Evolutionary conservation across 2,329 filamentous ascomycete genomes (phyloP).

Genomic region (Cladosporium phlei): DNA sequence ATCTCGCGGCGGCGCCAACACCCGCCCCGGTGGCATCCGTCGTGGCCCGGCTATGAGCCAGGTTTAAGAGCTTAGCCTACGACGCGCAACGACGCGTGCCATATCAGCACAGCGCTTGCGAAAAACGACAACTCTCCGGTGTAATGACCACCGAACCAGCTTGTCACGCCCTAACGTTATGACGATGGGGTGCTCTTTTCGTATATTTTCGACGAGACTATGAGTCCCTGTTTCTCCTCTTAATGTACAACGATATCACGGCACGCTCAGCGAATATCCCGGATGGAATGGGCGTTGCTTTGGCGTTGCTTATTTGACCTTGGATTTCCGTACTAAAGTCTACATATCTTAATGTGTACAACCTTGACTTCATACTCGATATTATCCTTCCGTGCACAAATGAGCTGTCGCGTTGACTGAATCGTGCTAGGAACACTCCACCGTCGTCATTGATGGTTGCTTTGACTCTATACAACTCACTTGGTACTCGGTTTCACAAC

Average conservation of each 20-base stretch:
- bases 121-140: no score
- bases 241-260: constrained; percentile 13
- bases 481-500: no score
- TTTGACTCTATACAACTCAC: no score
- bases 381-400: neutral
- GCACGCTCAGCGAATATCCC: constrained; percentile 7
- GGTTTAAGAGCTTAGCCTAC: constrained; percentile 39
- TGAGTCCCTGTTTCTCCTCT: neutral
- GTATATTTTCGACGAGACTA: neutral
- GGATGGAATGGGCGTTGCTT: constrained; percentile 10
- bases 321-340: constrained; percentile 4
- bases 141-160: no score
- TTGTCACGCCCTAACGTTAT: constrained; percentile 3
- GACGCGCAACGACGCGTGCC: neutral
- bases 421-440: no score
- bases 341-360: constrained; percentile 12
- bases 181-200: constrained; percentile 2
- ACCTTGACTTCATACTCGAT: neutral
- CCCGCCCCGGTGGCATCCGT: constrained; percentile 42
- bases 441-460: no score
- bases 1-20: constrained; percentile 47
- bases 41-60: constrained; percentile 52
- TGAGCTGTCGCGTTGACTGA: no score
- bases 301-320: neutral
- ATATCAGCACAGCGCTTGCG: neutral